Evolutionary conservation across 75 land plant species (phyloP).

Genomic region (Selaginella tamariscina): DNA sequence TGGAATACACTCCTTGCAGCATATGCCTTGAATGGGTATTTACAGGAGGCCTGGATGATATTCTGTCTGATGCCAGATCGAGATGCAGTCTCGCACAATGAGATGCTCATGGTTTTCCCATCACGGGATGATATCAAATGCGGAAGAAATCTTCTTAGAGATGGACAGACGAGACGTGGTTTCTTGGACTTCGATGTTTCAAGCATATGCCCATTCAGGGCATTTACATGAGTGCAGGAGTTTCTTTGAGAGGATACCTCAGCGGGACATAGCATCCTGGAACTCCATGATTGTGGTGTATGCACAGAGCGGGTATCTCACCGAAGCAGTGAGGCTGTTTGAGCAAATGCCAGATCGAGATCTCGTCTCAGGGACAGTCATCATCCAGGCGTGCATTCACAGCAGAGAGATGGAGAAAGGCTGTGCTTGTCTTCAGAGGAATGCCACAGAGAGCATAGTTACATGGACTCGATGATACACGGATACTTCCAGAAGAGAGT

Average conservation of each 20-base stretch:
- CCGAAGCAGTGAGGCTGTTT: neutral
- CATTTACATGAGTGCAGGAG: neutral
- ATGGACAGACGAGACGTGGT: neutral
- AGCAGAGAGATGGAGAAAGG: neutral
- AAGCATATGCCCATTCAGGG: neutral
- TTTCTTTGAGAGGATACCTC: neutral
- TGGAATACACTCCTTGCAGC: neutral
- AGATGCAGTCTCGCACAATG: neutral
- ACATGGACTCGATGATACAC: conserved; percentile 9
- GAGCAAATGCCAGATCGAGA: neutral
- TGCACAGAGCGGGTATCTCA: neutral
- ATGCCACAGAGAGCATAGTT: neutral
- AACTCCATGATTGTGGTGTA: conserved; percentile 7
- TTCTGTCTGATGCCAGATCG: neutral
- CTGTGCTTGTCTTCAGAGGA: neutral
- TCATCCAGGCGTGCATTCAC: neutral
- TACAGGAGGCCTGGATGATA: neutral
- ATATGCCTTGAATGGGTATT: neutral
- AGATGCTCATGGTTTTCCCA: neutral
- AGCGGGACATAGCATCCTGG: conserved; percentile 1
- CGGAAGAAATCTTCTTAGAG: neutral
- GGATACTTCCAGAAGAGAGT: neutral
- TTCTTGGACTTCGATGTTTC: conserved; percentile 1
- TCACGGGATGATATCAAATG: neutral
- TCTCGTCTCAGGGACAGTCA: neutral